Evolutionary conservation across 768 basidiomycete genomes (phyloP).

Genomic region (Agrocybe praecox): DNA sequence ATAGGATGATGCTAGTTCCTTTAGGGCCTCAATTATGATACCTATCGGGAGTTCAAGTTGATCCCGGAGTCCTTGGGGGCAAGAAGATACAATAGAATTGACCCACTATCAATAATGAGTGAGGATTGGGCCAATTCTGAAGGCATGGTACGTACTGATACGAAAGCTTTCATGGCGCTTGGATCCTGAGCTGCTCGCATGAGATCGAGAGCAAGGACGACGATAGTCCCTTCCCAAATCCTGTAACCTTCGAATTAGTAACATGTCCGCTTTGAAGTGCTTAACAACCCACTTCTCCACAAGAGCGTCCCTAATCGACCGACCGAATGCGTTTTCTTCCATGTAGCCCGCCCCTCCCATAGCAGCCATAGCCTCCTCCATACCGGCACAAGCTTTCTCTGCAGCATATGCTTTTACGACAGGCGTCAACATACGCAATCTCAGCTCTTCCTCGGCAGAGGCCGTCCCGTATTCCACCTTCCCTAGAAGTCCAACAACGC

Average conservation of each 20-base stretch:
- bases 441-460: slow-evolving; percentile 45
- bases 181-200: slow-evolving; percentile 54
- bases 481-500: slow-evolving; percentile 59
- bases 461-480: slow-evolving; percentile 60
- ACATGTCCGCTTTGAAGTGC: not conserved
- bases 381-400: slow-evolving; percentile 60
- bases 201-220: slow-evolving; percentile 70
- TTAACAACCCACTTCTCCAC: slow-evolving; percentile 60
- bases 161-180: slow-evolving; percentile 45
- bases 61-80: slow-evolving; percentile 33
- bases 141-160: slow-evolving; percentile 35
- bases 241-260: slow-evolving; percentile 23
- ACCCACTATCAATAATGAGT: slow-evolving; percentile 51
- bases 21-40: slow-evolving; percentile 40
- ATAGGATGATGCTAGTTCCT: slow-evolving; percentile 42
- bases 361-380: slow-evolving; percentile 76
- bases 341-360: slow-evolving; percentile 83
- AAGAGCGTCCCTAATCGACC: slow-evolving; percentile 66
- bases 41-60: slow-evolving; percentile 29
- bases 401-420: slow-evolving; percentile 72
- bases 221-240: slow-evolving; percentile 81
- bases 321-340: slow-evolving; percentile 77
- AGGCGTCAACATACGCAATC: slow-evolving; percentile 69
- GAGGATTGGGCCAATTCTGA: not conserved
- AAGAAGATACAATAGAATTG: slow-evolving; percentile 39